Conservation (phyloP, 164 flowering plant species). For the Chloranthus sessilifolius region DNA sequence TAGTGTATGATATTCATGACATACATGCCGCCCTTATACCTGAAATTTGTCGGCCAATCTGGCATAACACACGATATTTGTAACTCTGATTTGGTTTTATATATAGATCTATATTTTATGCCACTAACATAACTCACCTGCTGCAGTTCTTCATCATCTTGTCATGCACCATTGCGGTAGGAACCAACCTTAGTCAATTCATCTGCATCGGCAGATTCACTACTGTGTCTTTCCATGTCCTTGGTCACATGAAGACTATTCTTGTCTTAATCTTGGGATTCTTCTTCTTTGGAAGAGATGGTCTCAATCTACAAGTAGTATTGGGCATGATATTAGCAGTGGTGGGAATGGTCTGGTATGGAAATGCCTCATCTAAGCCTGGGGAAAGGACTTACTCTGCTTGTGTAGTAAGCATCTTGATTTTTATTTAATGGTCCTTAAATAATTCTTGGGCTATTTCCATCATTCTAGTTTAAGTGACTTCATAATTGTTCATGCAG, state of each 20-base stretch:
- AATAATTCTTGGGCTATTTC: too few relatives aligned
- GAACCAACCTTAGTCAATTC: constrained; percentile 83
- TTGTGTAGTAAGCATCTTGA: too few relatives aligned
- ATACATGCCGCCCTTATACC: too few relatives aligned
- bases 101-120: too few relatives aligned
- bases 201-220: constrained; percentile 92
- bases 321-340: constrained; percentile 81
- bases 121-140: too few relatives aligned
- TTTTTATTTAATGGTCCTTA: too few relatives aligned
- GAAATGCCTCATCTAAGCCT: constrained; percentile 78
- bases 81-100: too few relatives aligned
- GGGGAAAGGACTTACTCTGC: constrained; percentile 98
- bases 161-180: constrained; percentile 77
- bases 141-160: constrained; percentile 57
- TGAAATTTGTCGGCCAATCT: too few relatives aligned
- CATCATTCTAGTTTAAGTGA: too few relatives aligned
- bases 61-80: too few relatives aligned
- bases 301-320: constrained; percentile 74
- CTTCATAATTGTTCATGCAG: too few relatives aligned
- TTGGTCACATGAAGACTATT: constrained; percentile 85
- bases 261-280: constrained; percentile 72
- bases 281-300: constrained; percentile 83
- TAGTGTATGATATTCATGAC: too few relatives aligned
- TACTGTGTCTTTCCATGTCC: constrained; percentile 82
- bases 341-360: constrained; percentile 87